phyloP scores from a whole-genome alignment of 257 asterid species.

The Henckelia pumila region DNA sequence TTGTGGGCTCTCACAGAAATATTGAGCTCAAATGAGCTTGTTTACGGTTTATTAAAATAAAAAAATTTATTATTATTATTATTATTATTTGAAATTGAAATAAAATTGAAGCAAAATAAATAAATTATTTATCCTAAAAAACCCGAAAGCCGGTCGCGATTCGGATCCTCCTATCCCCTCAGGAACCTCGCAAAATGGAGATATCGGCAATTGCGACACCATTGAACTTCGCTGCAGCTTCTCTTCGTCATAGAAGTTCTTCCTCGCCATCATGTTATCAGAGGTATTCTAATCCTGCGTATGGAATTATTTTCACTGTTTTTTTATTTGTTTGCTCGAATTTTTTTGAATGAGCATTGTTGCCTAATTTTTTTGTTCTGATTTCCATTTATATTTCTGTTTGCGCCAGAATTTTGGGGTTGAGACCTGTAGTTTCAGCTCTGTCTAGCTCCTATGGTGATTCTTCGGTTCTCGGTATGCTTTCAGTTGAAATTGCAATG shows the following conservation, averaged over 20 bases:
- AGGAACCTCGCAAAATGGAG: slow-evolving; percentile 40
- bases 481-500: background rate
- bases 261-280: slow-evolving; percentile 26
- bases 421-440: slow-evolving; percentile 41
- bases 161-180: slow-evolving; percentile 28
- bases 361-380: background rate
- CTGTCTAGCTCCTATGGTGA: slow-evolving; percentile 49
- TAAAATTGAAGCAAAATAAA: too few species aligned
- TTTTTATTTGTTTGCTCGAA: background rate
- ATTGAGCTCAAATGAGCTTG: too few species aligned
- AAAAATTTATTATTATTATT: too few species aligned
- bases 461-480: slow-evolving; percentile 48
- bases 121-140: background rate
- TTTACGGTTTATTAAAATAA: too few species aligned
- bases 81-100: too few species aligned
- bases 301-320: background rate
- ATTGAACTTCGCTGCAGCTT: slow-evolving; percentile 32
- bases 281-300: slow-evolving; percentile 35
- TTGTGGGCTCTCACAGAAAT: too few species aligned
- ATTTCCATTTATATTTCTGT: background rate
- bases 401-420: slow-evolving; percentile 39
- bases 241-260: slow-evolving; percentile 27
- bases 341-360: slow-evolving; percentile 1
- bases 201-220: slow-evolving; percentile 66
- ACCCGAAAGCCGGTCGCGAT: slow-evolving; percentile 18